phyloP scores from a whole-genome alignment of 2,329 filamentous ascomycete species.

The Akanthomyces dipterigenus region DNA sequence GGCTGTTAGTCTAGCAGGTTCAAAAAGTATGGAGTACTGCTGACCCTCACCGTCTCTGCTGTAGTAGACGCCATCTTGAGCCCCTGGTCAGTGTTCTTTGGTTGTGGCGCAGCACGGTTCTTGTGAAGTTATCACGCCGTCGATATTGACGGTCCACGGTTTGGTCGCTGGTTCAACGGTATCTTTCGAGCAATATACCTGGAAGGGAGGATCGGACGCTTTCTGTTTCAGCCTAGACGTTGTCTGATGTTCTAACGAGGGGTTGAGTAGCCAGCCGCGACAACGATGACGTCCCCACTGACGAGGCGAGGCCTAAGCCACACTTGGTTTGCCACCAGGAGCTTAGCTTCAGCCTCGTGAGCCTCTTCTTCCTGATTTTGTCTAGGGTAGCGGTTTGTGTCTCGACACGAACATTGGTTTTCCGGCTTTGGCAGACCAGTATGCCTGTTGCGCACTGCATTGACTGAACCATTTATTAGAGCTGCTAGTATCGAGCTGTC shows the following conservation, averaged over 20 bases:
- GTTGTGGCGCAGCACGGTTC: slow-evolving; percentile 4
- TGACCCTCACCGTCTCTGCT: slow-evolving; percentile 10
- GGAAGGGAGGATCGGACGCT: not conserved
- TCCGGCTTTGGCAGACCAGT: not conserved
- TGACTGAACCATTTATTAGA: not conserved
- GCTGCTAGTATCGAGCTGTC: not conserved
- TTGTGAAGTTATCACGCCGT: not conserved
- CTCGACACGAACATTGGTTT: not conserved
- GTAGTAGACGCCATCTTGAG: slow-evolving; percentile 14
- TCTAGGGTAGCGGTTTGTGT: slow-evolving; percentile 3
- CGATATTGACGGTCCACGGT: not conserved
- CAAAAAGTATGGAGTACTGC: slow-evolving; percentile 3
- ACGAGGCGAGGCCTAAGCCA: slow-evolving; percentile 18
- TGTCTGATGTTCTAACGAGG: slow-evolving; percentile 21
- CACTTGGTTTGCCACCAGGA: slow-evolving; percentile 20
- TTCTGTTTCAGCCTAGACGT: slow-evolving; percentile 15
- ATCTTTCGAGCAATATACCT: not conserved
- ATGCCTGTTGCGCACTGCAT: not conserved
- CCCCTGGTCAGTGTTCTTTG: slow-evolving; percentile 8
- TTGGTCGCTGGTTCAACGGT: not conserved
- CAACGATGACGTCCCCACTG: slow-evolving; percentile 34
- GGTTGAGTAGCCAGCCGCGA: slow-evolving; percentile 24
- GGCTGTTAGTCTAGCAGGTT: not conserved
- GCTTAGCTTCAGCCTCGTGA: slow-evolving; percentile 8
- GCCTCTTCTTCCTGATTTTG: not conserved